Conservation (phyloP, 805 yeast genomes). For the Grigorovia yakushimaensis region DNA sequence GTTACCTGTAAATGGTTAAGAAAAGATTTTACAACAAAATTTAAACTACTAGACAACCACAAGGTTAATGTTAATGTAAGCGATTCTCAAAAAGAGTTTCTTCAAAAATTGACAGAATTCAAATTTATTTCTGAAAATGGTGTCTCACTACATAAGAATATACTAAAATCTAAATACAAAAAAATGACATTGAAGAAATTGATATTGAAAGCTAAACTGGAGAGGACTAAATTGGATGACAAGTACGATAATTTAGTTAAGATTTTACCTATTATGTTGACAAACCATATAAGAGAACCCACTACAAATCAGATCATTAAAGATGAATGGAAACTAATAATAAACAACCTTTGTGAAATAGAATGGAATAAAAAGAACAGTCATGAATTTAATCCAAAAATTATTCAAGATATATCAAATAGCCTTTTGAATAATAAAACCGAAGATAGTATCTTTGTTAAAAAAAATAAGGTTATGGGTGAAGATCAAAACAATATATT, state of each 20-base stretch:
- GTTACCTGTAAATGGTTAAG: constrained; percentile 74
- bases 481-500: neutral
- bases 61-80: neutral
- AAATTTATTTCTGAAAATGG: neutral
- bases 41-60: neutral
- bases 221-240: neutral
- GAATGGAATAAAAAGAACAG: neutral
- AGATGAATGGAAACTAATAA: neutral
- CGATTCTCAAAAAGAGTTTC: neutral
- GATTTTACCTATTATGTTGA: neutral
- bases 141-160: neutral
- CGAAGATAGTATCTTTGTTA: neutral
- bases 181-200: neutral
- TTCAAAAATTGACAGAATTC: neutral
- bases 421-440: neutral
- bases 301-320: neutral
- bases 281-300: neutral
- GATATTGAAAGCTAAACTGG: neutral
- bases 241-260: neutral
- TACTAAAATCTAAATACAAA: neutral
- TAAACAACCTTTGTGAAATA: neutral
- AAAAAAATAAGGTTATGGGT: neutral
- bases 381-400: too few relatives aligned
- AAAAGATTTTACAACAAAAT: constrained; percentile 45
- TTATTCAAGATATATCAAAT: too few relatives aligned